Conservation (phyloP, 495 filamentous ascomycete genomes). For the Aspergillus indologenus region DNA sequence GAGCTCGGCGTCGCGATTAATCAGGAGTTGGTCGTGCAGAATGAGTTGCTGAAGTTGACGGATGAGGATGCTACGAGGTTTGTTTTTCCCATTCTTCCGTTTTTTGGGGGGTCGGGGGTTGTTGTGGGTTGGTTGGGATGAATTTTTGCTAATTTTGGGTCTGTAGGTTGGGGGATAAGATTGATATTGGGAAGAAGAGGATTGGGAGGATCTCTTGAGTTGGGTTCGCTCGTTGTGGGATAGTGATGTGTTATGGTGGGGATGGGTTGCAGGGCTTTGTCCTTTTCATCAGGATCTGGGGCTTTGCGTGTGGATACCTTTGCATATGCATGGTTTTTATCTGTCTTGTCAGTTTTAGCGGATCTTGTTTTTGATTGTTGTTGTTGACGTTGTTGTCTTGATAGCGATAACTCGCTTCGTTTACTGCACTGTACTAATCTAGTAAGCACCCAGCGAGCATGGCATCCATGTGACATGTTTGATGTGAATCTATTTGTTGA, state of each 20-base stretch:
- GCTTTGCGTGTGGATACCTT: not conserved
- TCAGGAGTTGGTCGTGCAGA: constrained; percentile 81
- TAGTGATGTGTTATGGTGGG: too few relatives aligned
- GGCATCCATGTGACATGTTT: too few relatives aligned
- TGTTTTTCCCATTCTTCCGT: constrained; percentile 18
- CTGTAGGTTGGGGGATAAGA: constrained; percentile 64
- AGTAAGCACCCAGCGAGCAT: too few relatives aligned
- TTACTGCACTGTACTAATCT: too few relatives aligned
- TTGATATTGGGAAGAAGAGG: constrained; percentile 77
- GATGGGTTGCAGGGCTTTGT: not conserved
- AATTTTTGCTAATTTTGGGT: constrained; percentile 6
- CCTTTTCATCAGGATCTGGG: not conserved
- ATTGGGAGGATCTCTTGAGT: constrained; percentile 65
- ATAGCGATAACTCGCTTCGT: too few relatives aligned
- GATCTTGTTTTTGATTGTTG: too few relatives aligned
- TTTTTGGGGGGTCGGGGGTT: not conserved
- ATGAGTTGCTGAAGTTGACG: constrained; percentile 69
- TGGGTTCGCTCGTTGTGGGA: not conserved
- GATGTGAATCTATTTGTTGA: too few relatives aligned
- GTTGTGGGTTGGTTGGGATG: constrained; percentile 20
- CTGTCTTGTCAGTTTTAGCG: too few relatives aligned
- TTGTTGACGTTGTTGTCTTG: too few relatives aligned
- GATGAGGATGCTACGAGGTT: constrained; percentile 71
- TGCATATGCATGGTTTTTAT: too few relatives aligned
- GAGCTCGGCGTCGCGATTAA: constrained; percentile 85